Conservation (phyloP, 805 yeast genomes). For the Wickerhamomyces ciferrii region DNA sequence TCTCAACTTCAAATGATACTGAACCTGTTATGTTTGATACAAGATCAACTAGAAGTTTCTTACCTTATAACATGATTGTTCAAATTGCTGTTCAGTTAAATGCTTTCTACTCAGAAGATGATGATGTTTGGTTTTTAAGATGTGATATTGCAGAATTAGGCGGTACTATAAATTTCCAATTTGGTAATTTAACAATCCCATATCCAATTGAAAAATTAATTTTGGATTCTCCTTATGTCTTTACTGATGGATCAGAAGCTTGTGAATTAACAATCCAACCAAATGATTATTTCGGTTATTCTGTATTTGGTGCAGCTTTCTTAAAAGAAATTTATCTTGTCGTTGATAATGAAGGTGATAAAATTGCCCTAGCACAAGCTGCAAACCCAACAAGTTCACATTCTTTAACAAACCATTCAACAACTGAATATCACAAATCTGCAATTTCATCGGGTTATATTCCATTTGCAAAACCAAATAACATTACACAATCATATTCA, state of each 20-base stretch:
- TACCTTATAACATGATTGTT: slow-evolving; percentile 54
- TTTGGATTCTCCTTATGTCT: too few relatives aligned
- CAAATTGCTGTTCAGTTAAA: slow-evolving; percentile 65
- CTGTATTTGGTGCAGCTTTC: slow-evolving; percentile 55
- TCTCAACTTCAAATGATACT: slow-evolving; percentile 30
- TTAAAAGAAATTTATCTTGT: slow-evolving; percentile 50
- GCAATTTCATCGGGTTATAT: slow-evolving; percentile 38
- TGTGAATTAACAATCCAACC: slow-evolving; percentile 53
- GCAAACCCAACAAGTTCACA: slow-evolving; percentile 7
- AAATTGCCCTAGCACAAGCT: slow-evolving; percentile 53
- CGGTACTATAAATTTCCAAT: slow-evolving; percentile 46
- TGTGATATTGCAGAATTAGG: slow-evolving; percentile 45
- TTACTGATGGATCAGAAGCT: slow-evolving; percentile 50
- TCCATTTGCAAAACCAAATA: slow-evolving; percentile 42
- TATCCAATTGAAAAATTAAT: slow-evolving; percentile 47
- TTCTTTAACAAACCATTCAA: neutral
- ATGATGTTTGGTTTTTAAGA: slow-evolving; percentile 54
- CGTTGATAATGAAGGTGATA: slow-evolving; percentile 53
- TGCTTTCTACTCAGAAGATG: slow-evolving; percentile 49
- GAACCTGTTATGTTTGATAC: slow-evolving; percentile 58
- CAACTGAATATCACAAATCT: neutral
- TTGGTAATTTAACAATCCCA: slow-evolving; percentile 46
- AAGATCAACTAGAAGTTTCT: slow-evolving; percentile 38
- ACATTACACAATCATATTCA: slow-evolving; percentile 14
- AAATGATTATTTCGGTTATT: slow-evolving; percentile 39